Evolutionary conservation across 2,329 filamentous ascomycete genomes (phyloP).

Genomic region (Karstenula rhodostoma): DNA sequence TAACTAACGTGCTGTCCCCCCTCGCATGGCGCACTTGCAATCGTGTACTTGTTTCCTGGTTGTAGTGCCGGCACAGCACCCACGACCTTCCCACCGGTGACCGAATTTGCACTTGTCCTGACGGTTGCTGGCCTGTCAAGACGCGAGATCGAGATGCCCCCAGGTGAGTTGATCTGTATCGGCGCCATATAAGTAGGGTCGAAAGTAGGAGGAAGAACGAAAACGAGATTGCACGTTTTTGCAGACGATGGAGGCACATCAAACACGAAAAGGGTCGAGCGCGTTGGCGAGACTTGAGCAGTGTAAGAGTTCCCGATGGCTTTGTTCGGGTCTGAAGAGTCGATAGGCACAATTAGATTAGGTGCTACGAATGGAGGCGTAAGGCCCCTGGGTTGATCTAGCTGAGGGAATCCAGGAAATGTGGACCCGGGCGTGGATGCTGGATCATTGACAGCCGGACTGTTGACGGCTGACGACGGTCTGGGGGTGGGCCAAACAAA

Average conservation of each 20-base stretch:
- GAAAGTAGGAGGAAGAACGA: conserved; percentile 54
- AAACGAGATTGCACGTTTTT: conserved; percentile 58
- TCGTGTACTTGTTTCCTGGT: conserved; percentile 27
- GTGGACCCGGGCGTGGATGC: conserved; percentile 16
- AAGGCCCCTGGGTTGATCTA: conserved; percentile 38
- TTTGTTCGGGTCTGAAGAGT: conserved; percentile 46
- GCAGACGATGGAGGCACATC: conserved; percentile 52
- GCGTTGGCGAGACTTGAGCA: conserved; percentile 50
- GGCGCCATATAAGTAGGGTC: conserved; percentile 43
- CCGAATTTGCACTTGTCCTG: conserved; percentile 20
- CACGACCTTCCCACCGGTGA: conserved; percentile 17
- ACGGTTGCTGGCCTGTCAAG: conserved; percentile 25
- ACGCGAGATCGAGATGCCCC: conserved; percentile 45
- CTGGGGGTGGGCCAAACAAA: conserved; percentile 20
- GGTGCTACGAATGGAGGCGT: conserved; percentile 47
- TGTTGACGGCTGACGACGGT: conserved; percentile 7
- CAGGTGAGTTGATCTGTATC: conserved; percentile 39
- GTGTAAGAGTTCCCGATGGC: conserved; percentile 52
- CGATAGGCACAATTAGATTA: conserved; percentile 50
- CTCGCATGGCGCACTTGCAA: conserved; percentile 35
- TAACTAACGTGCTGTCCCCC: conserved; percentile 35
- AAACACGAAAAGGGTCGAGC: conserved; percentile 57
- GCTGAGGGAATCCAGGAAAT: conserved; percentile 15
- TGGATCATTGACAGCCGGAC: background rate
- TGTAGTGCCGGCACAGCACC: conserved; percentile 26